phyloP scores from a whole-genome alignment of 1,139 yeast genomes.

The Blastobotrys serpentis region DNA sequence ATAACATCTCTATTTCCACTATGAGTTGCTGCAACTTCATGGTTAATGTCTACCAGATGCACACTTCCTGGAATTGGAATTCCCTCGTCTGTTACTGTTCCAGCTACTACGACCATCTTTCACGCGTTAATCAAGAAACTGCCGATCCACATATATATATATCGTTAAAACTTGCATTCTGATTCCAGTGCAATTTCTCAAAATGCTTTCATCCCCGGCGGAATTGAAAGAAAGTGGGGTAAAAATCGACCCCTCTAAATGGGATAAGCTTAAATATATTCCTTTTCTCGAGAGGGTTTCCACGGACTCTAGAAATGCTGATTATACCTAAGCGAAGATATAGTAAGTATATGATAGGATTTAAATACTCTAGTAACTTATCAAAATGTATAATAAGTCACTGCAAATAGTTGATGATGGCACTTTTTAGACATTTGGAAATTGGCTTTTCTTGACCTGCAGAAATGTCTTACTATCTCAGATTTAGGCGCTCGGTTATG shows the following conservation, averaged over 20 bases:
- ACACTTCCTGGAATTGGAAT: conserved; percentile 48
- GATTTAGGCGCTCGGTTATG: background rate
- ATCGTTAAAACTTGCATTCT: too few relatives aligned
- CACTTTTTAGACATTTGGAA: too few relatives aligned
- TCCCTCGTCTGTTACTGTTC: background rate
- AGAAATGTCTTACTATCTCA: background rate
- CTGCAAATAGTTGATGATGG: too few relatives aligned
- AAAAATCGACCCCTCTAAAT: too few relatives aligned
- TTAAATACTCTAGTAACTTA: too few relatives aligned
- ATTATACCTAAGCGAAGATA: too few relatives aligned
- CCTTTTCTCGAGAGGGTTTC: background rate
- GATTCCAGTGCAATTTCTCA: background rate
- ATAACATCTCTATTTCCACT: conserved; percentile 39
- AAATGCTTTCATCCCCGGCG: background rate
- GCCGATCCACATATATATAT: background rate
- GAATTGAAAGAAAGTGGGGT: background rate
- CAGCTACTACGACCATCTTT: background rate
- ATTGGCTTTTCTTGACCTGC: background rate
- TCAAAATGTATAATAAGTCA: too few relatives aligned
- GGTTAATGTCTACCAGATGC: conserved; percentile 52
- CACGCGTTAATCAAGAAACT: too few relatives aligned
- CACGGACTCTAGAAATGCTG: too few relatives aligned
- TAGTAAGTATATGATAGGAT: too few relatives aligned
- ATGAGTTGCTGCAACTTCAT: conserved; percentile 28
- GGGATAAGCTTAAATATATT: background rate